A percentile compares a stretch with the other conserved stretches of the same genome.
Conservation (phyloP, 2,329 filamentous ascomycete genomes). For the Zasmidium angulare region DNA sequence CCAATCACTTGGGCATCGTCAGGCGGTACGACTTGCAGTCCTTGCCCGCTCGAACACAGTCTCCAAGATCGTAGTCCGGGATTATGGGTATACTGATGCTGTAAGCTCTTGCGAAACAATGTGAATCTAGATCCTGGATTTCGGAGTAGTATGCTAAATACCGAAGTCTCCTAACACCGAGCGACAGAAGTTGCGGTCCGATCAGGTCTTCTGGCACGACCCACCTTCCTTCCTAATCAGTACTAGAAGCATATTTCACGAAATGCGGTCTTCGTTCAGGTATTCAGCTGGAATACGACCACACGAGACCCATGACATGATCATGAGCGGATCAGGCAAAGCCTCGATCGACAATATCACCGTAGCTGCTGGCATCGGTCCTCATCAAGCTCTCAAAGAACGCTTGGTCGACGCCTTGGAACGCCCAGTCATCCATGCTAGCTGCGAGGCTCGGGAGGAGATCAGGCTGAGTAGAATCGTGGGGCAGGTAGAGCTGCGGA, state of each 20-base stretch:
- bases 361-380: background rate
- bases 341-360: background rate
- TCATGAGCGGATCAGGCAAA: background rate
- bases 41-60: no score
- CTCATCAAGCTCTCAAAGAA: background rate
- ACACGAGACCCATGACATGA: no score
- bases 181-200: background rate
- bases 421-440: background rate
- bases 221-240: background rate
- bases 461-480: no score
- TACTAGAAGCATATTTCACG: background rate
- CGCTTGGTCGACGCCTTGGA: background rate
- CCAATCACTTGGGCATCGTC: background rate
- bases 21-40: no score
- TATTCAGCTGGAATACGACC: no score
- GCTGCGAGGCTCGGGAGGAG: background rate
- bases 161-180: background rate
- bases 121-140: no score
- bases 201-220: background rate
- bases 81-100: no score
- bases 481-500: no score
- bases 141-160: no score
- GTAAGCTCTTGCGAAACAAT: no score
- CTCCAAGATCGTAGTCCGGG: no score
- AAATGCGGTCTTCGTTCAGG: no score